Percentiles rank a stretch among this genome's conserved stretches.
Conservation (phyloP, 805 yeast species). For the Hemisphaericaspora nanyangensis region DNA sequence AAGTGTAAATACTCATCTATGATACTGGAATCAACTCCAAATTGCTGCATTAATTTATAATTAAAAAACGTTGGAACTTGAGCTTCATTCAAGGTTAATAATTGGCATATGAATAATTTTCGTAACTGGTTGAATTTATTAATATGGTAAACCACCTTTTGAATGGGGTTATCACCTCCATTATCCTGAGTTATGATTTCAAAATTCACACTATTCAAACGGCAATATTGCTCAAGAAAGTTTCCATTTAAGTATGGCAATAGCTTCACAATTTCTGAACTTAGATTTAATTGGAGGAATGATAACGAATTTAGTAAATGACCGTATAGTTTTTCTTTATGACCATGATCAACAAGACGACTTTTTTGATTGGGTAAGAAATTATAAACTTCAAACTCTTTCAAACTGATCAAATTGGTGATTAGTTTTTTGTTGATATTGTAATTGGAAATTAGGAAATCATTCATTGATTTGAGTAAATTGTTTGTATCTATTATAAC, state of each 20-base stretch:
- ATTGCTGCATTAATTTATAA: constrained; percentile 22
- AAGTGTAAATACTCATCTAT: neutral
- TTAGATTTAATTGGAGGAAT: constrained; percentile 26
- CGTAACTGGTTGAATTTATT: constrained; percentile 33
- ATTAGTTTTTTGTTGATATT: constrained; percentile 35
- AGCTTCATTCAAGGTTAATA: constrained; percentile 32
- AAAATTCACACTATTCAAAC: constrained; percentile 31
- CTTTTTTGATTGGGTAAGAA: constrained; percentile 8
- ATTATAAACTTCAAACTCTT: constrained; percentile 27
- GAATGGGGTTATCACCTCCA: constrained; percentile 3
- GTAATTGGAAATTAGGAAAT: constrained; percentile 31
- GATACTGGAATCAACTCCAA: constrained; percentile 2
- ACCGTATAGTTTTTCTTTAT: constrained; percentile 8
- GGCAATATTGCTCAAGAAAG: constrained; percentile 36
- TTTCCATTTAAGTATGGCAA: constrained; percentile 35
- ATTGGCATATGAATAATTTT: constrained; percentile 35
- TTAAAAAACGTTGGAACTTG: constrained; percentile 27
- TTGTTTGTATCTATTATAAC: constrained; percentile 21
- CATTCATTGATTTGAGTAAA: constrained; percentile 20
- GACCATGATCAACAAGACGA: neutral
- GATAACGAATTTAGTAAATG: constrained; percentile 23
- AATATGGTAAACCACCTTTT: constrained; percentile 9
- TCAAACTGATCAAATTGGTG: constrained; percentile 24
- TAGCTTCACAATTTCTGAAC: constrained; percentile 23
- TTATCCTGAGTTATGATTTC: constrained; percentile 8